A percentile compares a stretch with the other conserved stretches of the same genome.
These are phyloP conservation scores for Pogostemon cablin DNA, from an alignment of 257 asterid species.

Conservation along the genomic window DNA sequence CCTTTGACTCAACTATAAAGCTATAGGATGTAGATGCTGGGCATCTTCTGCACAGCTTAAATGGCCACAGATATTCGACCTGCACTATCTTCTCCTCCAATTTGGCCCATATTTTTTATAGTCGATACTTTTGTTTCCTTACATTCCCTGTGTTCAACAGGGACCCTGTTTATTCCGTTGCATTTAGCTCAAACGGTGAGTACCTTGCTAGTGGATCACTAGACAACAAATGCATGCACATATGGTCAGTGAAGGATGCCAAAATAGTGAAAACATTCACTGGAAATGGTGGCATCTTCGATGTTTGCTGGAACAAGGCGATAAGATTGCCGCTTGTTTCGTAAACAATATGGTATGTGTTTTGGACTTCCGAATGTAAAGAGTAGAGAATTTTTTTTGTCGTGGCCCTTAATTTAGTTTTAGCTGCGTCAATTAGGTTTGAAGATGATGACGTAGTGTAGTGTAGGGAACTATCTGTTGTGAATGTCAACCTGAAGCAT, in stretches of 20 bases:
- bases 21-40: conserved; percentile 84
- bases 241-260: conserved; percentile 97
- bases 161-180: conserved; percentile 93
- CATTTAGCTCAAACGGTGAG: conserved; percentile 91
- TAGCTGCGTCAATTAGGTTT: conserved; percentile 31
- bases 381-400: background rate
- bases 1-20: conserved; percentile 96
- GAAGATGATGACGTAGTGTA: conserved; percentile 39
- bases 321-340: conserved; percentile 88
- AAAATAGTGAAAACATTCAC: conserved; percentile 76
- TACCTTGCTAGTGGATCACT: conserved; percentile 93
- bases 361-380: conserved; percentile 82
- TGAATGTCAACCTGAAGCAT: conserved; percentile 27
- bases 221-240: conserved; percentile 85
- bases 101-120: too few relatives aligned
- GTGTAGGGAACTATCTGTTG: conserved; percentile 24
- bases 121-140: too few relatives aligned
- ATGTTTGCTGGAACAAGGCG: conserved; percentile 99
- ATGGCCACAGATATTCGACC: conserved; percentile 73
- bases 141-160: conserved; percentile 35
- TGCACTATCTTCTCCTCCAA: background rate
- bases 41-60: conserved; percentile 70
- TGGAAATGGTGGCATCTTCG: conserved; percentile 92
- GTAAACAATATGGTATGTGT: conserved; percentile 90
- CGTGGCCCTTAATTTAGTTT: background rate